Base-by-base conservation (phyloP, 345 rosid species). In the Citrus glauca region DNA sequence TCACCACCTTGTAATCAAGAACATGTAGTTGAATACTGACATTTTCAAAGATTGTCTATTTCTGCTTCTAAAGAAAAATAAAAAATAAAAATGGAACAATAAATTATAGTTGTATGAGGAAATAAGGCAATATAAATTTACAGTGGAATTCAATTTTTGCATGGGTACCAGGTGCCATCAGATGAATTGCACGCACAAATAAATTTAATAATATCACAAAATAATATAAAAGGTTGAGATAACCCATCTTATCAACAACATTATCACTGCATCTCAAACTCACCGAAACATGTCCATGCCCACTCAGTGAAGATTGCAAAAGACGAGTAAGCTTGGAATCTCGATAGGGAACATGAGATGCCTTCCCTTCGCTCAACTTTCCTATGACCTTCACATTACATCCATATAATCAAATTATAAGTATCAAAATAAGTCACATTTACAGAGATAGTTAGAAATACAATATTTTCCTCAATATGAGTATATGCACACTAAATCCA, bases 291-390 rank as follows among this genome's bases (percentile, higher is more conserved):
- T 97, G 98, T 24, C 99, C 99, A 74, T 91, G 98, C 74, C 99
- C 99, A 76, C 98, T 88, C 79, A 97, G 74, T 17, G 99, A 97
- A 80, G 99, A 93, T 81, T 97, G 99, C 88, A 97, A 83, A 87
- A 97, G 99, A 56, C 99, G 98, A 32, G 99, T 97, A 66, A 97
- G 97, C 86, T 97, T 97, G 61, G 99, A 97, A 83, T 97, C 99
- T 61, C 99, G 91, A 85, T 91, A 97, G 35, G 99, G 99, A 86
- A 97, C 97, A 85, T 97, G 99, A 82, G 96, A 94, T 77, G 98
- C 97, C 89, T 89, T 97, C 74, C 99, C 99, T 84, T 97, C 99
- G 77, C 98, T 97, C 81, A 97, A 83, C 82, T 97, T 97, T 80
- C 99, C 98, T 59, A 97, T 97, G 37, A 97, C 99, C 99, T 97